Percentiles rank a stretch among this genome's conserved stretches.
Conservation (phyloP, 768 basidiomycete species). For the Antrodiella citrinella region DNA sequence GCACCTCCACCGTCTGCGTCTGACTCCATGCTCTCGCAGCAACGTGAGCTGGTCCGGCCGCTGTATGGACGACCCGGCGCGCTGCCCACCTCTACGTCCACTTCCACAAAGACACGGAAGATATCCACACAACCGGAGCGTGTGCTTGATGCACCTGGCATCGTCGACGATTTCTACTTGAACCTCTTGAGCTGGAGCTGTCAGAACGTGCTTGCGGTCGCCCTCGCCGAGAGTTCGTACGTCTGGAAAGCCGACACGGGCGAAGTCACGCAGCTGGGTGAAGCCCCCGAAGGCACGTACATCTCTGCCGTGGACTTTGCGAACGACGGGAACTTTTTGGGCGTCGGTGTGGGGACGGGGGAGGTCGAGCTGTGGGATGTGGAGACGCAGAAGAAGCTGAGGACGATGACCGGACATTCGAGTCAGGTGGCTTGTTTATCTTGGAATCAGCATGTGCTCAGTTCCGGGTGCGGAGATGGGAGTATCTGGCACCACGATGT, state of each 20-base stretch:
- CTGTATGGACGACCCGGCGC: conserved; percentile 64
- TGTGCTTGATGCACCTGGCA: conserved; percentile 92
- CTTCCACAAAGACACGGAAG: conserved; percentile 66
- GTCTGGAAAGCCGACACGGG: conserved; percentile 94
- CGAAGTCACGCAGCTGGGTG: conserved; percentile 66
- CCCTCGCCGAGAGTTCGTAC: conserved; percentile 79
- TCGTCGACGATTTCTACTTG: conserved; percentile 94
- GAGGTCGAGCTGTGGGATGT: conserved; percentile 96
- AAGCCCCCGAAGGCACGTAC: conserved; percentile 68
- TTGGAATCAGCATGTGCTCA: conserved; percentile 84
- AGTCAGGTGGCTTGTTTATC: conserved; percentile 77
- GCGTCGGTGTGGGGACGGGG: conserved; percentile 72
- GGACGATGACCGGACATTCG: conserved; percentile 88
- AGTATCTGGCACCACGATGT: conserved; percentile 98
- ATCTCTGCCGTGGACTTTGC: conserved; percentile 76
- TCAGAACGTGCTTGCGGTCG: conserved; percentile 84
- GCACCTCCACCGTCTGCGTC: conserved; percentile 74
- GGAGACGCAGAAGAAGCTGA: conserved; percentile 64
- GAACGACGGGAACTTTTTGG: conserved; percentile 73
- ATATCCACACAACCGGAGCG: conserved; percentile 84
- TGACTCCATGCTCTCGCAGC: conserved; percentile 65
- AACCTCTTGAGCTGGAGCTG: conserved; percentile 89
- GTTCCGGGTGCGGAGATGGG: conserved; percentile 86
- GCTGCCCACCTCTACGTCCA: conserved; percentile 51
- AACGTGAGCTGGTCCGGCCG: conserved; percentile 70